These are phyloP conservation scores for Claviceps citrina DNA, from an alignment of 2,329 filamentous ascomycete species.

Conservation along the genomic window DNA sequence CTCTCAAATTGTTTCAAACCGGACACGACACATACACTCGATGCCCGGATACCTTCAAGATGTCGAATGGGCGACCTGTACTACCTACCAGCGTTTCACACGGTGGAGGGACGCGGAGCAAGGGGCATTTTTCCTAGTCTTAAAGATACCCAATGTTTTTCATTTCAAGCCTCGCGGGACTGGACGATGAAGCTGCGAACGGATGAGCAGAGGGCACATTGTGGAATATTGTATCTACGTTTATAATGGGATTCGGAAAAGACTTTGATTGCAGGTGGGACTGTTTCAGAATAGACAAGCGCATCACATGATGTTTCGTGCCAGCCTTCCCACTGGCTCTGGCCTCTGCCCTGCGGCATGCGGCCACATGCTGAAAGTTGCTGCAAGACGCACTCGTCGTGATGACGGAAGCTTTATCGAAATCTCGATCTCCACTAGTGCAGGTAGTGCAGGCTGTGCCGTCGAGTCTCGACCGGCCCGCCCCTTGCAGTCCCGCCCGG, in stretches of 20 bases:
- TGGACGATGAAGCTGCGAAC: slow-evolving; percentile 5
- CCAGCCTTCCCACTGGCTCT: no score
- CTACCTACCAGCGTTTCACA: slow-evolving; percentile 18
- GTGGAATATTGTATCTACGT: slow-evolving; percentile 1
- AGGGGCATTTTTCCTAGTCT: slow-evolving; percentile 19
- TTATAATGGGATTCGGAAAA: not conserved
- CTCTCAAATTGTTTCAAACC: slow-evolving; percentile 4
- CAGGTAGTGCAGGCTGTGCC: not conserved
- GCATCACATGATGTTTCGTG: no score
- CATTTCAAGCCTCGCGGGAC: slow-evolving; percentile 5
- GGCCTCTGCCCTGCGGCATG: no score
- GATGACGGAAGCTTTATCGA: no score
- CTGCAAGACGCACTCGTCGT: no score
- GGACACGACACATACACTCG: not conserved
- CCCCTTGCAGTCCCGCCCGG: slow-evolving; percentile 2
- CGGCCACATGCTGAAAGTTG: not conserved
- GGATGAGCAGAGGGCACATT: slow-evolving; percentile 3
- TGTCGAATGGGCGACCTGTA: slow-evolving; percentile 17
- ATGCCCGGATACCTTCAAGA: no score
- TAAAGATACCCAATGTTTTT: slow-evolving; percentile 21
- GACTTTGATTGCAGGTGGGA: not conserved
- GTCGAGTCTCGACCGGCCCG: not conserved
- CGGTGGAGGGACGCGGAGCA: slow-evolving; percentile 11
- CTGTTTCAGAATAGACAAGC: slow-evolving; percentile 2
- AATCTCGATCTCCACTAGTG: not conserved